phyloP scores from a whole-genome alignment of 768 basidiomycete genomes.

The Amyloporia xantha region DNA sequence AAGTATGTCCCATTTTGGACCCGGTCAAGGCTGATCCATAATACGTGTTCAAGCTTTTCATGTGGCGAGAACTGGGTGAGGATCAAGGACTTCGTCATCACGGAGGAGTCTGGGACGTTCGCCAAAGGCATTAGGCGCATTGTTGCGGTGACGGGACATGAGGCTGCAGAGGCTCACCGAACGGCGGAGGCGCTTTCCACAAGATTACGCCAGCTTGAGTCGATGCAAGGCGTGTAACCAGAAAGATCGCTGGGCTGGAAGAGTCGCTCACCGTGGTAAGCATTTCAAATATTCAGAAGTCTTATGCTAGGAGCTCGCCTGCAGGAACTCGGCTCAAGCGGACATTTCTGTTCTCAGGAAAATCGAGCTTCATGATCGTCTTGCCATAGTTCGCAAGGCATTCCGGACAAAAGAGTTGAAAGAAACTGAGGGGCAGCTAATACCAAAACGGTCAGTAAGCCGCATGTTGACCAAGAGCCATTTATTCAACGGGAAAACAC shows the following conservation, averaged over 20 bases:
- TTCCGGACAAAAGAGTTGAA: conserved; percentile 83
- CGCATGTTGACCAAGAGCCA: neutral
- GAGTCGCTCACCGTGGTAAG: conserved; percentile 66
- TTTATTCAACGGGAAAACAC: no score
- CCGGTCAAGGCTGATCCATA: neutral
- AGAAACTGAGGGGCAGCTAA: conserved; percentile 69
- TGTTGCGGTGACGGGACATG: conserved; percentile 89
- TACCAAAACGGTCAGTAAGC: conserved; percentile 60
- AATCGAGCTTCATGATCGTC: conserved; percentile 68
- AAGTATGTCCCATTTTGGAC: conserved; percentile 27
- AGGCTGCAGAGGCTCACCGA: conserved; percentile 78
- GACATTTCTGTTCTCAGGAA: conserved; percentile 87
- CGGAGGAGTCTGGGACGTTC: conserved; percentile 94
- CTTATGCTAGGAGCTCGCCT: no score
- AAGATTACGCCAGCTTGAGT: conserved; percentile 56
- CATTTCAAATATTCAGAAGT: conserved; percentile 3
- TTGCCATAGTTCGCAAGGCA: conserved; percentile 66
- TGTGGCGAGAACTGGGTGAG: conserved; percentile 93
- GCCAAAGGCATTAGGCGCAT: conserved; percentile 97
- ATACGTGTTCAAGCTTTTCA: conserved; percentile 43
- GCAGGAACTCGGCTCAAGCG: conserved; percentile 83
- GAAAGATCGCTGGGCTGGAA: conserved; percentile 88
- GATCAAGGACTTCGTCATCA: conserved; percentile 94
- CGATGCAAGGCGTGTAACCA: conserved; percentile 61
- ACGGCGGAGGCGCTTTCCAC: conserved; percentile 55